phyloP scores from a whole-genome alignment of 2,329 filamentous ascomycete species.

The Nothomitra cinnamomea region DNA sequence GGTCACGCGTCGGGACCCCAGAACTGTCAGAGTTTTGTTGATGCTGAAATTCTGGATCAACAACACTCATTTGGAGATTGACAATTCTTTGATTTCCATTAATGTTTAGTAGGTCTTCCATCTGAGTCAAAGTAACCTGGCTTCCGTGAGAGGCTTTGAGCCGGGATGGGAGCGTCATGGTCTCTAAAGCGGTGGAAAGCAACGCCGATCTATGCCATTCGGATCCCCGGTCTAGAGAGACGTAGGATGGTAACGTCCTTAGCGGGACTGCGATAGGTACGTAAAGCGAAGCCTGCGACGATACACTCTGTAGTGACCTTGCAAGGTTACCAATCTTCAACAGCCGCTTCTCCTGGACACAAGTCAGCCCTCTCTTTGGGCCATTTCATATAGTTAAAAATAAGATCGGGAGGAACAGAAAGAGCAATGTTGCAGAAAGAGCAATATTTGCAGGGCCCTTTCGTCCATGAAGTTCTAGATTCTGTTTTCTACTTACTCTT shows the following conservation, averaged over 20 bases:
- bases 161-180: slow-evolving; percentile 58
- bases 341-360: slow-evolving; percentile 38
- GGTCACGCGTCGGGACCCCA: not conserved
- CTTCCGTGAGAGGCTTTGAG: slow-evolving; percentile 32
- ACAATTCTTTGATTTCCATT: slow-evolving; percentile 69
- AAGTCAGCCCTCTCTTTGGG: slow-evolving; percentile 4
- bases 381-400: not conserved
- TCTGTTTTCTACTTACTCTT: slow-evolving; percentile 37
- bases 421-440: too few species aligned
- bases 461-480: too few species aligned
- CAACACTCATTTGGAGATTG: slow-evolving; percentile 50
- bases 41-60: slow-evolving; percentile 16
- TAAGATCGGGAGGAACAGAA: too few species aligned
- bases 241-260: slow-evolving; percentile 34
- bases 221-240: slow-evolving; percentile 44
- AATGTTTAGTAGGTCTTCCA: slow-evolving; percentile 51
- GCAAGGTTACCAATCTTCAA: slow-evolving; percentile 58
- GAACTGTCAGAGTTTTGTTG: not conserved
- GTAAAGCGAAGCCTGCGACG: slow-evolving; percentile 56
- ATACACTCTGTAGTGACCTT: slow-evolving; percentile 50
- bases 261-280: slow-evolving; percentile 56
- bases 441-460: too few species aligned
- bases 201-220: slow-evolving; percentile 70
- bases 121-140: slow-evolving; percentile 38
- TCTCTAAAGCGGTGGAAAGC: slow-evolving; percentile 61